These are phyloP conservation scores for Thraustochytrium striatum DNA, from an alignment of 352 stramenopile genomes.

Conservation along the genomic window DNA sequence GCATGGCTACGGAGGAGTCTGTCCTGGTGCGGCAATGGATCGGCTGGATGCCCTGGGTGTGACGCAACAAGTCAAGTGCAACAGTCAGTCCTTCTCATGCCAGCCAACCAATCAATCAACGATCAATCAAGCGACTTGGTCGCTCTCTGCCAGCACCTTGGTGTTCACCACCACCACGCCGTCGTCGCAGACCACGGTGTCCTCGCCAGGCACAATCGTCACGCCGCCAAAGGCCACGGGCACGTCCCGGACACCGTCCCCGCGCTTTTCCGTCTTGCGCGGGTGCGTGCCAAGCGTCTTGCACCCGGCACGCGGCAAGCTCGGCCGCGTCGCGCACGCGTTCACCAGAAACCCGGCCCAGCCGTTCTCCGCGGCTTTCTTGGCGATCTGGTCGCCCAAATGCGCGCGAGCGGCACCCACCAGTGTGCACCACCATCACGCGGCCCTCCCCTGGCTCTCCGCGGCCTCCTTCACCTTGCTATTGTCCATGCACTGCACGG, in stretches of 20 bases:
- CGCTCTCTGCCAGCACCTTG: background rate
- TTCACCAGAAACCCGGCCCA: conserved; percentile 43
- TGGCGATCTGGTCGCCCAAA: conserved; percentile 37
- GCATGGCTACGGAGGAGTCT: conserved; percentile 70
- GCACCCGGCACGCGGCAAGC: conserved; percentile 22
- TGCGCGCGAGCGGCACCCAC: too few species aligned
- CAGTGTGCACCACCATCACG: too few species aligned
- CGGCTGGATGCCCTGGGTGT: conserved; percentile 21
- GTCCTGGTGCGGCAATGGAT: conserved; percentile 61
- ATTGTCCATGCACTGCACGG: too few species aligned
- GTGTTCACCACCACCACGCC: conserved; percentile 10
- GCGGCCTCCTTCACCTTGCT: too few species aligned
- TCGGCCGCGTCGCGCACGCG: conserved; percentile 40
- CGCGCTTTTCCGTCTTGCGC: conserved; percentile 40
- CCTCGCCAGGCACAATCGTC: conserved; percentile 34
- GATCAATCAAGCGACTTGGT: background rate
- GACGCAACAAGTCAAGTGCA: background rate
- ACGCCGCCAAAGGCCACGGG: conserved; percentile 33
- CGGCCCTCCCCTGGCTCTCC: too few species aligned
- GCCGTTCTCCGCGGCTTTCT: conserved; percentile 35
- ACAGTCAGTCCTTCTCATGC: background rate
- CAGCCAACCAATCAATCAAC: background rate
- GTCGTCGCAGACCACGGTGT: conserved; percentile 25
- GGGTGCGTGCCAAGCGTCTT: conserved; percentile 40
- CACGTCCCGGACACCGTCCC: conserved; percentile 26